Conservation (phyloP, 1,284 basidiomycete species). For the Singerocomus rubriflavus region DNA sequence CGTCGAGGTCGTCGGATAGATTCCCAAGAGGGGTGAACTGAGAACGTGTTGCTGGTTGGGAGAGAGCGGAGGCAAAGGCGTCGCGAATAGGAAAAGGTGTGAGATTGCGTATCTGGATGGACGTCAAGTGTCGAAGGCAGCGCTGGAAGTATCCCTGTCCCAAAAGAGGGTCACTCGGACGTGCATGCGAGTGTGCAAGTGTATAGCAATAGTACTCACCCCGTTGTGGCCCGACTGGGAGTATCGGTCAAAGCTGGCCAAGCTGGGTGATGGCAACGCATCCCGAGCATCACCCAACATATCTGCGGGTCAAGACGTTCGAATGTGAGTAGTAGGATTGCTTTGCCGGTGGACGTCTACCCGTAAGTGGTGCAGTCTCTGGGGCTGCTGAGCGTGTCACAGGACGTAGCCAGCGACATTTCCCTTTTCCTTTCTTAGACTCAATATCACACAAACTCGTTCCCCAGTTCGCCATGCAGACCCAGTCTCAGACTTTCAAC, state of each 20-base stretch:
- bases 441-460: neutral
- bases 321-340: neutral
- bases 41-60: slow-evolving; percentile 57
- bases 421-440: slow-evolving; percentile 28
- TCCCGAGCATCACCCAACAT: slow-evolving; percentile 24
- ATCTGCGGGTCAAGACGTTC: slow-evolving; percentile 3
- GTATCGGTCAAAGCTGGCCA: slow-evolving; percentile 18
- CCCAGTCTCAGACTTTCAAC: slow-evolving; percentile 17
- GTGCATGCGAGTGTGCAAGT: neutral
- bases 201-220: slow-evolving; percentile 13
- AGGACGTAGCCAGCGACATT: neutral
- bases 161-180: neutral
- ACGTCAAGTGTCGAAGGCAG: slow-evolving; percentile 70
- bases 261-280: slow-evolving; percentile 13
- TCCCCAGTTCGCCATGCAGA: slow-evolving; percentile 11
- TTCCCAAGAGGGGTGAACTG: slow-evolving; percentile 55
- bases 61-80: slow-evolving; percentile 67
- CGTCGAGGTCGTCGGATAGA: slow-evolving; percentile 67
- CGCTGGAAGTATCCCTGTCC: slow-evolving; percentile 42
- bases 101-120: slow-evolving; percentile 74
- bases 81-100: slow-evolving; percentile 79
- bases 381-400: slow-evolving; percentile 4
- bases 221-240: slow-evolving; percentile 7
- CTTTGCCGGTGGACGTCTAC: slow-evolving; percentile 5
- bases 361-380: neutral